A percentile compares a stretch with the other conserved stretches of the same genome.
These are phyloP conservation scores for Leucocoprinus leucothites DNA, from an alignment of 768 basidiomycete genomes.

Conservation along the genomic window DNA sequence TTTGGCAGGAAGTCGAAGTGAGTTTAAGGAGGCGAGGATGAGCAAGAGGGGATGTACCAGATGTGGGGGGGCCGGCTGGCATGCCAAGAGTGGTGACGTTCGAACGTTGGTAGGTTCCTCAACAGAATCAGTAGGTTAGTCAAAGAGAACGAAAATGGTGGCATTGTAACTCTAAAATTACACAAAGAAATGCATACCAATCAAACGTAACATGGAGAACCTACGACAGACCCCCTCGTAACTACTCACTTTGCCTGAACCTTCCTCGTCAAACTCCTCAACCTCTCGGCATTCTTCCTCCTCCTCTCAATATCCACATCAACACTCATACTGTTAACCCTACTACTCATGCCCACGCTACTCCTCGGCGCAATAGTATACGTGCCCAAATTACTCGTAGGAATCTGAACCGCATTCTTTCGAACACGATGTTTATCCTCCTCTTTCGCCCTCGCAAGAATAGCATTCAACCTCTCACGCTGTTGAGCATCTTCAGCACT, in stretches of 20 bases:
- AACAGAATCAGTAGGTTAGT: too few species aligned
- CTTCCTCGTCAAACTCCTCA: conserved; percentile 60
- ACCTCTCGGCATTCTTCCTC: conserved; percentile 69
- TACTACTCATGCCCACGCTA: conserved; percentile 49
- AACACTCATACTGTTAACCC: conserved; percentile 51
- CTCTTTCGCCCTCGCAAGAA: conserved; percentile 64
- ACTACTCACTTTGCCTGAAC: conserved; percentile 26
- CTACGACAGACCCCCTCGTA: not conserved
- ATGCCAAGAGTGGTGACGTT: too few species aligned
- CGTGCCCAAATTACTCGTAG: conserved; percentile 67
- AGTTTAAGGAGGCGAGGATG: too few species aligned
- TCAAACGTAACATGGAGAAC: too few species aligned
- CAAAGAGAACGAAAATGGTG: not conserved
- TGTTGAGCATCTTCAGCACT: conserved; percentile 33
- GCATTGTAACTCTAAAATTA: not conserved
- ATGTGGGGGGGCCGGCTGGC: too few species aligned
- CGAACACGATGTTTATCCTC: conserved; percentile 65
- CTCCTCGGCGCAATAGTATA: conserved; percentile 77
- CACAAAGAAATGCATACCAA: not conserved
- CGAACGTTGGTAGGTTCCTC: too few species aligned
- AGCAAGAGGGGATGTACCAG: too few species aligned
- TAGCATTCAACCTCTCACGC: conserved; percentile 62
- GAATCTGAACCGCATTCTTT: conserved; percentile 83
- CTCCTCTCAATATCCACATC: conserved; percentile 73
- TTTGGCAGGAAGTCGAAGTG: too few species aligned